These are phyloP conservation scores for Lantana camara DNA, from an alignment of 257 asterid species.

Conservation along the genomic window DNA sequence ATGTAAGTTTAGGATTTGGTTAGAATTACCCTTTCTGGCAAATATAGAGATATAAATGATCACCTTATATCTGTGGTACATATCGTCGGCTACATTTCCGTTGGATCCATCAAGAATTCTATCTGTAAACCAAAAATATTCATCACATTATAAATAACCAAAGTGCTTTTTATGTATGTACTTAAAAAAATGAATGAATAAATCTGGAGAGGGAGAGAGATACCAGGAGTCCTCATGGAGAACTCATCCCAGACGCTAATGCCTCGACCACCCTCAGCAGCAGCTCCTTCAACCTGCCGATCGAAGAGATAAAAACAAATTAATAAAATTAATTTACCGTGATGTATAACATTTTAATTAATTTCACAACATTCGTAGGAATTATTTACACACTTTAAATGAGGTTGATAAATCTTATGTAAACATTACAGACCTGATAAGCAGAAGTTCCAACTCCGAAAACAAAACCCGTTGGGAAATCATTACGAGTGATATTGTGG, in stretches of 20 bases:
- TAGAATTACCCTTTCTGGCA: no score
- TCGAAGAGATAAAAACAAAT: background rate
- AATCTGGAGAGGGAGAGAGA: slow-evolving; percentile 14
- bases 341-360: no score
- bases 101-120: slow-evolving; percentile 23
- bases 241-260: slow-evolving; percentile 57
- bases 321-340: no score
- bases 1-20: no score
- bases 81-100: slow-evolving; percentile 43
- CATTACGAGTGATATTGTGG: slow-evolving; percentile 4
- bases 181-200: no score
- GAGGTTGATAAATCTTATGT: background rate
- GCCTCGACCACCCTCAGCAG: slow-evolving; percentile 13
- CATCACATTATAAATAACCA: background rate
- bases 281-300: slow-evolving; percentile 25
- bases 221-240: slow-evolving; percentile 26
- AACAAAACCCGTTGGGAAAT: background rate
- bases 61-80: slow-evolving; percentile 21
- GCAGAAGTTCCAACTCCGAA: background rate
- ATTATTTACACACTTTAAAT: no score
- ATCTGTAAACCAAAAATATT: background rate
- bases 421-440: no score
- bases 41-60: no score
- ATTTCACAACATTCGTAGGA: no score
- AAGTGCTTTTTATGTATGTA: no score